Percentiles rank a stretch among this genome's conserved stretches.
These are phyloP conservation scores for Fusarium tricinctum DNA, from an alignment of 2,329 filamentous ascomycete genomes.

Conservation along the genomic window DNA sequence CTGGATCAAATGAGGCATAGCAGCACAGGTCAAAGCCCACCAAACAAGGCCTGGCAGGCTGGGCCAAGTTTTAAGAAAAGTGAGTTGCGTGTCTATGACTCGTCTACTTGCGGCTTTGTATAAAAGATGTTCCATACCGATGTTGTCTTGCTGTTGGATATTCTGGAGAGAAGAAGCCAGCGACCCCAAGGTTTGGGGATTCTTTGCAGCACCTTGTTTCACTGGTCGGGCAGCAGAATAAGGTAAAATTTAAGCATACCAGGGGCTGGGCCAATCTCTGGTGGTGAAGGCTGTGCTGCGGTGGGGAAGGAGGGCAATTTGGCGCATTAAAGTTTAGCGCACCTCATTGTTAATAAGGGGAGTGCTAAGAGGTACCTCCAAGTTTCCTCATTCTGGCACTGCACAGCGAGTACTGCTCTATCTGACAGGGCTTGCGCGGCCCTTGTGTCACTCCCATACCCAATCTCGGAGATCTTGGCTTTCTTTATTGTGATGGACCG, in stretches of 20 bases:
- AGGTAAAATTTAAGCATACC: constrained; percentile 52
- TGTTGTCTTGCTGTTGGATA: not conserved
- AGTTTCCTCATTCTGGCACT: fast-evolving
- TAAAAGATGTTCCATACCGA: not conserved
- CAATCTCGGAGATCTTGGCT: constrained; percentile 27
- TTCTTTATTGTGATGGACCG: constrained; percentile 24
- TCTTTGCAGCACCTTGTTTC: constrained; percentile 34
- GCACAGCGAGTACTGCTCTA: not conserved
- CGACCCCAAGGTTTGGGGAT: not conserved
- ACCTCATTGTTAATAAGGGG: constrained; percentile 6
- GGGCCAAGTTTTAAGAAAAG: constrained; percentile 5
- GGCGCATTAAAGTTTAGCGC: constrained; percentile 48
- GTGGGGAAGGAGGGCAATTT: constrained; percentile 26
- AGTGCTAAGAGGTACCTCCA: not conserved
- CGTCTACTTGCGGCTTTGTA: not conserved
- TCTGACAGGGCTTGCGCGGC: constrained; percentile 36
- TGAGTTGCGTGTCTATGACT: constrained; percentile 4
- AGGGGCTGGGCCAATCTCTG: constrained; percentile 34
- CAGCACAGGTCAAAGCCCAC: constrained; percentile 2
- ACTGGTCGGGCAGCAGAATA: constrained; percentile 39
- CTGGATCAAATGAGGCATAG: constrained; percentile 36
- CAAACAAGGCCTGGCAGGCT: constrained; percentile 9
- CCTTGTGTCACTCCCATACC: constrained; percentile 16
- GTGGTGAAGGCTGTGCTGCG: not conserved
- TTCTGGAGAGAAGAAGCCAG: not conserved